Base-by-base conservation (phyloP, 441 rosid species). In the Pelargonium myrrhifolium region DNA sequence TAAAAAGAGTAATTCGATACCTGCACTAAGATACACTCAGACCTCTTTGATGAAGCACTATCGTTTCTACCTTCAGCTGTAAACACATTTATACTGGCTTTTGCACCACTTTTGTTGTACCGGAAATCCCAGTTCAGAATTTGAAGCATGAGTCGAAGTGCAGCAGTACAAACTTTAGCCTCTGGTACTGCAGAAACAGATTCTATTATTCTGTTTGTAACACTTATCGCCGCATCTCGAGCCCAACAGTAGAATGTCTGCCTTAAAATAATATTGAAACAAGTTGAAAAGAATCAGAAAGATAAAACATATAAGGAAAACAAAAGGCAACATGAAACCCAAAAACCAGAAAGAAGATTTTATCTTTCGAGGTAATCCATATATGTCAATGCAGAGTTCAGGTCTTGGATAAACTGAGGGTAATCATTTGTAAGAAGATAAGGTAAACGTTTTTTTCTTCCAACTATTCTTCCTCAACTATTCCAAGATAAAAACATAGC, bases 51-150 rank as follows among this genome's bases (percentile, higher is more conserved):
- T 68, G 79, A 80, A 65, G 79, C 71, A 73, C 45, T 76, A 65
- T 85, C 89, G 59, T 64, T 72, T 81, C 84, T 89, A 70, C 78
- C 74, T 77, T 86, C 92, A 79, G 83, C 69, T 64, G 86, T 75
- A 55, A 87, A 91, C 73, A 72, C 82, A 80, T 87, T 79, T 45
- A 80, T 83, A 63, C 81, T 73, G 60, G 72, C 73, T 73, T 73
- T 86, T 69, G 73, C 72, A 75, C 85, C 82, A 66, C 75, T 68
- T 64, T 71, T 75, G 67, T 76, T 80, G 69, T 79, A 76, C 66
- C 72, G 87, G 76, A 94, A 94, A 75, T 92, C 99, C 98, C 99
- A 92, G 73, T 86, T 92, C 65, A 92, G 85, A 72, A 94, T 88
- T 76, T 92, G 99, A 80, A 86, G 88, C 97, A 92, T 88, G 73